A percentile compares a stretch with the other conserved stretches of the same genome.
phyloP scores from a whole-genome alignment of 108 stramenopile species.

The Chaetoceros tenuissimus region DNA sequence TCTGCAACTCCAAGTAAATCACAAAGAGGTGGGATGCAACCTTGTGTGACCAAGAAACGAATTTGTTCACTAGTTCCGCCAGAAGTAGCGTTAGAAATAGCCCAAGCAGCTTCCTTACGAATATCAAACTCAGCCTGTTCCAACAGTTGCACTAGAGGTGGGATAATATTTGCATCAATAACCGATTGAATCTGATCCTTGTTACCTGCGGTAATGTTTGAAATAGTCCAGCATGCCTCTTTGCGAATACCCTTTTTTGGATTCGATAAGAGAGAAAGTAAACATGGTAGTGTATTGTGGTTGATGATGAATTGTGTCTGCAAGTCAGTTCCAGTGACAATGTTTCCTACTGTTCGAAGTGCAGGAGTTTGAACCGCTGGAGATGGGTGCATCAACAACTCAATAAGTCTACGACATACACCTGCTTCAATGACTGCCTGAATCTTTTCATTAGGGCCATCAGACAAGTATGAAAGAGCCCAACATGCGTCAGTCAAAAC shows the following conservation, averaged over 20 bases:
- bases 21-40: constrained; percentile 92
- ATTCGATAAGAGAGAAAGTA: constrained; percentile 82
- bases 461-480: constrained; percentile 92
- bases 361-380: constrained; percentile 97
- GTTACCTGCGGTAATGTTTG: constrained; percentile 98
- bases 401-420: constrained; percentile 88
- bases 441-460: constrained; percentile 97
- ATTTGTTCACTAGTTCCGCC: constrained; percentile 93
- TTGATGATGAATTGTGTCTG: constrained; percentile 96
- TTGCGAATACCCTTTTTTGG: constrained; percentile 98
- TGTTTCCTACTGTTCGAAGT: constrained; percentile 95
- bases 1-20: constrained; percentile 85
- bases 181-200: constrained; percentile 97
- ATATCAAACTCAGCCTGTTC: constrained; percentile 96
- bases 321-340: constrained; percentile 94
- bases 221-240: constrained; percentile 99
- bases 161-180: constrained; percentile 91
- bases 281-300: constrained; percentile 88
- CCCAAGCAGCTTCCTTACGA: constrained; percentile 98
- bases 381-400: constrained; percentile 86
- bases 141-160: constrained; percentile 89
- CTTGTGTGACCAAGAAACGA: constrained; percentile 88
- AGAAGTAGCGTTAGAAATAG: constrained; percentile 96
- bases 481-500: constrained; percentile 99
- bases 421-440: constrained; percentile 99